A percentile compares a stretch with the other conserved stretches of the same genome.
Evolutionary conservation across 2,329 filamentous ascomycete genomes (phyloP).

Genomic region (Coleophoma eucalyptorum): DNA sequence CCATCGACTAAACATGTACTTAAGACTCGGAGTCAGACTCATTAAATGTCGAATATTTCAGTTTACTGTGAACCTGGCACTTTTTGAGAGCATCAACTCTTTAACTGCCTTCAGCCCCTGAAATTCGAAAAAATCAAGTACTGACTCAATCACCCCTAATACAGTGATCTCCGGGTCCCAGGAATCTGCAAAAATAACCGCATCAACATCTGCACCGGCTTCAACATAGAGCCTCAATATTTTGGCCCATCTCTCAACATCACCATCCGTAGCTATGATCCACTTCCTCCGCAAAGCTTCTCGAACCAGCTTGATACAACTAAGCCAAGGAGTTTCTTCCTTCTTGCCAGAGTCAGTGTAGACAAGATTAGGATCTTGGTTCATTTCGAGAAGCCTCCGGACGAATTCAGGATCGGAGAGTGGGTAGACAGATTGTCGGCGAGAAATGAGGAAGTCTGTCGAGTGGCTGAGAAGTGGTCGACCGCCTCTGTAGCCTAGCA

Average conservation of each 20-base stretch:
- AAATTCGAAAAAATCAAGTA: neutral
- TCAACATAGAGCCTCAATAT: neutral
- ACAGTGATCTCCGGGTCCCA: neutral
- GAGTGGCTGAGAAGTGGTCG: neutral
- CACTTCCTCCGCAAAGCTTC: neutral
- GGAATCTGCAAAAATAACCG: neutral
- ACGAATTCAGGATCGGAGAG: neutral
- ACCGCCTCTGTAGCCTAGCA: neutral
- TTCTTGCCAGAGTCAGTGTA: neutral
- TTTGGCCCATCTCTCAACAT: neutral
- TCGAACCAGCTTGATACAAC: neutral
- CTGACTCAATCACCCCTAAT: neutral
- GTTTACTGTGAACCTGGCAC: too few species aligned
- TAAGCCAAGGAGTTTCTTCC: conserved; percentile 1
- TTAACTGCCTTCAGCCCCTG: neutral
- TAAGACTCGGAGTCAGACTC: too few species aligned
- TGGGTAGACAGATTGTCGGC: neutral
- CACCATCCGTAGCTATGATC: neutral
- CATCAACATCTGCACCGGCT: neutral
- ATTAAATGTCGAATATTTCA: too few species aligned
- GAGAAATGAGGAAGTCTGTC: neutral
- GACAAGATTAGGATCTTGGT: neutral
- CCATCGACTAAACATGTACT: too few species aligned
- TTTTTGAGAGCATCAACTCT: too few species aligned
- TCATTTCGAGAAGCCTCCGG: neutral